Base-by-base conservation (phyloP, 768 basidiomycete genomes). In the Tylopilus cervinicoccineus region DNA sequence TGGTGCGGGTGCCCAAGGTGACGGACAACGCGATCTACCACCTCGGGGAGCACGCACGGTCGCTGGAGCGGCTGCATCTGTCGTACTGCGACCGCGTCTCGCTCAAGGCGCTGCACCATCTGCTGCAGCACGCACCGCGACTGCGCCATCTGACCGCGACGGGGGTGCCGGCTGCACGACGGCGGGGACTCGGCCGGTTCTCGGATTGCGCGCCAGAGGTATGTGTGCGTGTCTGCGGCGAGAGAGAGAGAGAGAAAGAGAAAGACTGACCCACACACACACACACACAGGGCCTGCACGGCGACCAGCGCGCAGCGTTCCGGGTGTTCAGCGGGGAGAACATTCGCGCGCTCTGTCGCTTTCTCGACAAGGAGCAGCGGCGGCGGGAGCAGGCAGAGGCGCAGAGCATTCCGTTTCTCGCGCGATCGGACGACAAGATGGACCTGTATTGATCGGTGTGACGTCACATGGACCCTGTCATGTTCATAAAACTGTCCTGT, bases 71-170 rank as follows among this genome's bases (percentile, higher is more conserved):
- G 22, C 74, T 95, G 40, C 86, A 96, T 60, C 69, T 97, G 31
- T 88, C 88, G 24, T 90, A 92, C 63, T 97, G 93, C 70, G 84
- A 86, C 57, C 76, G 81, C 47, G 70, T 97, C 46, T 82, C 86
- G 23, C 77, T 94, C 32, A 78, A 83, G 36, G 87, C 88, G 9
- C 70, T 92, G 27, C 86, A 89, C 52, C 74, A 79, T 40, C 68
- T 94, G 13, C 65, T 94, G 43, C 77, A 76, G 49, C 72, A 75
- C 45, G 74, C 86, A 19, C 68, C 69, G 36, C 71, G 72, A 32
- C 70, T 96, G 38, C 82, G 81, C 42, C 85, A 92, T 61, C 75
- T 97, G 33, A 84, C 83, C 41, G 77, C 84, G 38, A 91, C 89
- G 2, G 93, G 91, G 0, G 78, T 95, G 8, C 81, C 81, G 6